phyloP scores from a whole-genome alignment of 2,329 filamentous ascomycete genomes.

The Colletotrichum sp. region DNA sequence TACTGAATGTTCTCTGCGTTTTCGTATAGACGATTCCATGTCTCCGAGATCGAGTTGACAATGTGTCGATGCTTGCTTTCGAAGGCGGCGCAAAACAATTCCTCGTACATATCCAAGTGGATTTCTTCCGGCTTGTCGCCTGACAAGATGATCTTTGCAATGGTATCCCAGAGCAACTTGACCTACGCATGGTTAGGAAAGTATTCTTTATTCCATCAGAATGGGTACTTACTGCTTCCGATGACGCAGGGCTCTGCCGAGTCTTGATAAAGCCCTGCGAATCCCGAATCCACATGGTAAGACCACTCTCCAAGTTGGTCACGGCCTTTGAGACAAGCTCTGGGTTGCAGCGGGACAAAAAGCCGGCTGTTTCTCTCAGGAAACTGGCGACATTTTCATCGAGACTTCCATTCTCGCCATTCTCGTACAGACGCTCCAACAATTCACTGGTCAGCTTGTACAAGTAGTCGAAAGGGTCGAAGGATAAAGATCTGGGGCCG shows the following conservation, averaged over 20 bases:
- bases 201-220: background rate
- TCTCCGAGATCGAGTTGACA: conserved; percentile 53
- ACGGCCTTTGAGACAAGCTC: conserved; percentile 62
- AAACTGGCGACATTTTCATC: conserved; percentile 47
- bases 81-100: conserved; percentile 60
- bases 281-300: conserved; percentile 71
- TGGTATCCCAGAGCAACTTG: conserved; percentile 53
- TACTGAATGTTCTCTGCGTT: conserved; percentile 64
- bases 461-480: conserved; percentile 70
- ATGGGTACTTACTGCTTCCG: conserved; percentile 49
- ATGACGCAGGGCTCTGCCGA: conserved; percentile 42
- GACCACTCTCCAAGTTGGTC: conserved; percentile 63
- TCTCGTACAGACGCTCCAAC: conserved; percentile 60
- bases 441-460: conserved; percentile 63
- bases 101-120: conserved; percentile 59
- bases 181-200: conserved; percentile 42
- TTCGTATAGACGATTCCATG: conserved; percentile 77
- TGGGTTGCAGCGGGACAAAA: conserved; percentile 53
- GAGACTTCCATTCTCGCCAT: conserved; percentile 41
- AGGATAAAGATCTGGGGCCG: conserved; percentile 44
- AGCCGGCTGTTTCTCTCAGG: conserved; percentile 56
- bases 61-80: conserved; percentile 60
- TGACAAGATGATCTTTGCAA: conserved; percentile 45
- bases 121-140: conserved; percentile 40
- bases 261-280: conserved; percentile 44